Evolutionary conservation across 805 yeast genomes (phyloP).

Genomic region (Blastobotrys mokoenaii): DNA sequence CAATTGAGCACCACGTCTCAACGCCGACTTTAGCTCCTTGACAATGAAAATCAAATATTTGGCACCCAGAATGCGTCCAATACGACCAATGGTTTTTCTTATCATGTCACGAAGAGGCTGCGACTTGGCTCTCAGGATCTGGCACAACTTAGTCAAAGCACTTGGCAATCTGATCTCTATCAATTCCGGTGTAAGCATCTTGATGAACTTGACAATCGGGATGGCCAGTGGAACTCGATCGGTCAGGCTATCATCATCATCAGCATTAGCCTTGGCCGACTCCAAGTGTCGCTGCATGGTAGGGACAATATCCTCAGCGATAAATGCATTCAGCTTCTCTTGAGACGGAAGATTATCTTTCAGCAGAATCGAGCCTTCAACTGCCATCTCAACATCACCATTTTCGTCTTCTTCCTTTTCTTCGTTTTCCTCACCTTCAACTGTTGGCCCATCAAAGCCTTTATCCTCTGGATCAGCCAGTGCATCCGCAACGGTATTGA

Average conservation of each 20-base stretch:
- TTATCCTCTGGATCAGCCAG: conserved; percentile 4
- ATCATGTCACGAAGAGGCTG: conserved; percentile 85
- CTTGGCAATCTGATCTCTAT: conserved; percentile 66
- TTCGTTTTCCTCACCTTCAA: conserved; percentile 1
- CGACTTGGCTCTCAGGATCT: conserved; percentile 72
- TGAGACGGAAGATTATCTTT: conserved; percentile 31
- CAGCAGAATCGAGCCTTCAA: conserved; percentile 12
- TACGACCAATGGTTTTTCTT: conserved; percentile 62
- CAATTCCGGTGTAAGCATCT: conserved; percentile 50
- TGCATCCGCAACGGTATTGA: conserved; percentile 18
- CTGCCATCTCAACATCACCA: conserved; percentile 1
- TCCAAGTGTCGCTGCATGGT: conserved; percentile 49
- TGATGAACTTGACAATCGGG: conserved; percentile 60
- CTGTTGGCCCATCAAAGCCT: conserved; percentile 3
- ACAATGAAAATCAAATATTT: conserved; percentile 64
- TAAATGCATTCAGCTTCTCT: conserved; percentile 35
- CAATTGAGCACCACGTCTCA: conserved; percentile 83
- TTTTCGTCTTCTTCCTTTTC: conserved; percentile 8
- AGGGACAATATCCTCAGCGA: conserved; percentile 52
- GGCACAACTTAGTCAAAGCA: conserved; percentile 77
- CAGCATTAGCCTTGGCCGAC: conserved; percentile 47
- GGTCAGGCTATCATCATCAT: conserved; percentile 73
- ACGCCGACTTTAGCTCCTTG: conserved; percentile 67
- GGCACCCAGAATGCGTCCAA: conserved; percentile 61
- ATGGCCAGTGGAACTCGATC: conserved; percentile 74